Base-by-base conservation (phyloP, 192 early-diverging fungal genomes). In the Coemansia sp. region DNA sequence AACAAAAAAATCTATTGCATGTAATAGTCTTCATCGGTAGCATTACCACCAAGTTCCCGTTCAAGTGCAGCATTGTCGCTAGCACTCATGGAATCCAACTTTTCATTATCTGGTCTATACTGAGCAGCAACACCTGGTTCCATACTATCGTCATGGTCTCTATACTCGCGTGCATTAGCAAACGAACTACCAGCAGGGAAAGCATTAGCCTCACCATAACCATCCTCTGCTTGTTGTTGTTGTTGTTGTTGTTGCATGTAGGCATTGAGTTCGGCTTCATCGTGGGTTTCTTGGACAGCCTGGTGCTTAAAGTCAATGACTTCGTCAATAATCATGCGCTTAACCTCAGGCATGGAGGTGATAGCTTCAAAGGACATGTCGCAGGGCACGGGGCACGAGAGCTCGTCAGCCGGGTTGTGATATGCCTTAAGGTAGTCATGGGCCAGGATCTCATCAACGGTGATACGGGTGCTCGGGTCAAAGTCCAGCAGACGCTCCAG, bases 381-480 rank as follows among this genome's bases (percentile, higher is more conserved):
- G 57, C 64, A 70, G 33, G 60, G 15, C 4, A 68, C 70, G 8
- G 55, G 51, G 53, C 59, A 62, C n/a, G 48, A 64, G 9, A 81
- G 68, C 66, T 97, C 95, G 46, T 91, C 91, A 13, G 81, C 86
- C 34, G 83, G 78, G 49, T 95, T 93, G 69, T 98, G 95, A 71
- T 95, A 95, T 7, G 88, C 84, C 50, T 85, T 83, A 45, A 99
- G 70, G 64, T 97, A 99, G 47, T 90, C 90, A 64, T 99, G 95
- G 9, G 83, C 82, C 27, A 99, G 78, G 10, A 92, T 86, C 65
- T 95, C 85, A 44, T 97, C 94, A 19, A 94, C 89, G 5, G 93
- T 94, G 30, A 97, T 91, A 27, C 97, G 84, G 37, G 83, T 79
- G 50, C 85, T 85, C 17, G 97, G 97, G 71, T 97, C 93, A 71